Evolutionary conservation across 2,329 filamentous ascomycete genomes (phyloP).

Genomic region (Samsoniella hepiali): DNA sequence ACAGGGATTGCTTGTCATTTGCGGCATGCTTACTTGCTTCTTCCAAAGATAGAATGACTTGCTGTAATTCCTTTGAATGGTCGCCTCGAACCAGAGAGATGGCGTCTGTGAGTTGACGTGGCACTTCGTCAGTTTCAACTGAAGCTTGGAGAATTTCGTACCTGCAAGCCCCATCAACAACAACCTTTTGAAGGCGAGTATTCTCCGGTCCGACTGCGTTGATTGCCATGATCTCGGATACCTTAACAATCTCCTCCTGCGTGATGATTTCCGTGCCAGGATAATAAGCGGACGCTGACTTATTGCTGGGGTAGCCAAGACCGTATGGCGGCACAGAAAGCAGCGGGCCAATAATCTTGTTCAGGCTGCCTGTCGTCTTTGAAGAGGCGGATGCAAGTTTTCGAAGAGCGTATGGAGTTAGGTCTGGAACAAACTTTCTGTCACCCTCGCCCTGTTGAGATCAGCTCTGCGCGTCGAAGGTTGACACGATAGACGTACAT

Average conservation of each 20-base stretch:
- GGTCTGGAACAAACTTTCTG: slow-evolving; percentile 55
- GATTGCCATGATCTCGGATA: slow-evolving; percentile 48
- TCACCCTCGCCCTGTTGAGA: slow-evolving; percentile 47
- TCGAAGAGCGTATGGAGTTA: slow-evolving; percentile 40
- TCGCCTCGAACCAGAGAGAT: slow-evolving; percentile 48
- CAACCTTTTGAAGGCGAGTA: background rate
- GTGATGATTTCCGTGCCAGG: slow-evolving; percentile 46
- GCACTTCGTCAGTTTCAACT: slow-evolving; percentile 19
- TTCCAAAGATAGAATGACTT: slow-evolving; percentile 44
- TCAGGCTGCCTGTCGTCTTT: slow-evolving; percentile 25
- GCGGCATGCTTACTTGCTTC: slow-evolving; percentile 46
- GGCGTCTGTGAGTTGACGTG: background rate
- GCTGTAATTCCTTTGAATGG: slow-evolving; percentile 47
- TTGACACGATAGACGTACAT: slow-evolving; percentile 29
- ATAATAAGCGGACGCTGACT: slow-evolving; percentile 55
- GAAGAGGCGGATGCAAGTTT: slow-evolving; percentile 41
- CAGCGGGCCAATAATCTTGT: slow-evolving; percentile 42
- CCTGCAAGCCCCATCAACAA: background rate
- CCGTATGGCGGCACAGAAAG: slow-evolving; percentile 49
- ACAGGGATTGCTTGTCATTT: slow-evolving; percentile 50
- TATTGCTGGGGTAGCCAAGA: slow-evolving; percentile 51
- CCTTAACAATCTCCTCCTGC: slow-evolving; percentile 48
- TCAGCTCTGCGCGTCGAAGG: background rate
- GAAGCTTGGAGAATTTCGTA: slow-evolving; percentile 35
- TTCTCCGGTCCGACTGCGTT: slow-evolving; percentile 26